Percentiles rank a stretch among this genome's conserved stretches.
Evolutionary conservation across 1,284 basidiomycete genomes (phyloP).

Genomic region (Papiliotrema fonsecae): DNA sequence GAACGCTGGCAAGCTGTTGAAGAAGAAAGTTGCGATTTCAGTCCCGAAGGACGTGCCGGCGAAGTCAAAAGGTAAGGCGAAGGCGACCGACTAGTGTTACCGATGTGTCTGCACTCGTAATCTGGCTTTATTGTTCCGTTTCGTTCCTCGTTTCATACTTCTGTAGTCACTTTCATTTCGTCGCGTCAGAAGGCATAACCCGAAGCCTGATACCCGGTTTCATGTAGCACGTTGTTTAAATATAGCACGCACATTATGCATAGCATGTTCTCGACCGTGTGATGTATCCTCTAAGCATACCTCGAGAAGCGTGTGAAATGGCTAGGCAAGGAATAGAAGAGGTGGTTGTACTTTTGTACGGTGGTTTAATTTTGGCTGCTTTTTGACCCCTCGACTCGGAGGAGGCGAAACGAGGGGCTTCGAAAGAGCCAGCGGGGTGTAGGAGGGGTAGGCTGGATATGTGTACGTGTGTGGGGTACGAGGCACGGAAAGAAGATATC

Average conservation of each 20-base stretch:
- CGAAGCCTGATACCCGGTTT: too few relatives aligned
- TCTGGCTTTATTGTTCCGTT: neutral
- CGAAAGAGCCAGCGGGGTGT: constrained; percentile 41
- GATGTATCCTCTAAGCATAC: constrained; percentile 46
- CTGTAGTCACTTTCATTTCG: neutral
- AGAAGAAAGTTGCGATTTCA: constrained; percentile 6
- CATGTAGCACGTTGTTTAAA: too few relatives aligned
- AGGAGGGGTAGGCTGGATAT: neutral
- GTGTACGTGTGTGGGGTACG: neutral
- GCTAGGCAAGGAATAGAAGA: constrained; percentile 34
- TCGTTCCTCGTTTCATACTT: neutral
- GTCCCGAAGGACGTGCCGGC: neutral
- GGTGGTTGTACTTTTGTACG: constrained; percentile 18
- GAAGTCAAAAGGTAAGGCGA: constrained; percentile 1
- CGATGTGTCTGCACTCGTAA: neutral
- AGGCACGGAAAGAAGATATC: neutral
- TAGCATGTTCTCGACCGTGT: neutral
- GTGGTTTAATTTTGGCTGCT: constrained; percentile 33
- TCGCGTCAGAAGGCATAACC: too few relatives aligned
- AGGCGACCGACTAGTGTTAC: neutral
- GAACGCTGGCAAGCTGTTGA: constrained; percentile 35
- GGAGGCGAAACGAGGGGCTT: constrained; percentile 42
- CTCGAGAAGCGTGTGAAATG: constrained; percentile 16
- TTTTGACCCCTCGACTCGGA: constrained; percentile 46
- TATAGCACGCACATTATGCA: neutral